Evolutionary conservation across 75 land plant genomes (phyloP), one percentile per base, ranked within the genome.

Genomic region (Pseudotsuga menziesii): DNA sequence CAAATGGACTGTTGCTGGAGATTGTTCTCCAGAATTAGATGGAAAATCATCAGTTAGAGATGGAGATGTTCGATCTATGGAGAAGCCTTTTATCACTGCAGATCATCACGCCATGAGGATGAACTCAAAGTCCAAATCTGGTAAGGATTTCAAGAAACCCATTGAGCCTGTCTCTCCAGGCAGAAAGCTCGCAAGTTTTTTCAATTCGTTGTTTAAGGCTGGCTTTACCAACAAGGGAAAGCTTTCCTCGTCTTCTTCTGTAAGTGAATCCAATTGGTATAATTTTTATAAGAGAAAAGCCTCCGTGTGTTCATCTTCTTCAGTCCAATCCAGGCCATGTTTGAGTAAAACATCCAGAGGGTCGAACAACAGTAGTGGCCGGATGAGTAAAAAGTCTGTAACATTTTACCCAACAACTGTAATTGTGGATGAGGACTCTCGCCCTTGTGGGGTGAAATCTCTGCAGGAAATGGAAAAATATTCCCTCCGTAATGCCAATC

Each of bases 81-180:
- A 48, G 54, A 48, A 48, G 11, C 11, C 12, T 11, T 48, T 48
- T 2, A 48, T 48, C 9, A 2, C 12, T 48, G 12, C 54, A 48
- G 12, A 48, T 48, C 54, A 48, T 48, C 54, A 48, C 12, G 54
- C 12, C 54, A 48, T n/a, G n/a, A n/a, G 9, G 1, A 48, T 48
- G 0, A 48, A 48, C 2, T 48, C 54, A 48, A 48, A 48, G 12
- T 48, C 54, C 54, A 48, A 48, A 48, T 0, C 11, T 48, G 54
- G 11, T 48, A 48, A 48, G 54, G 82, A 86, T 57, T 70, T 78
- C 19, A 81, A 83, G 83, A 83, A 82, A 22, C 73, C 66, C 41
- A 79, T 80, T 75, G 78, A 81, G 78, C 89, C 89, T 0, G 76
- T 82, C 39, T 84, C 86, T 5, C 89, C 89, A 19, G 89, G 86